Evolutionary conservation across 441 rosid species (phyloP).

Genomic region (Euphorbia schlechtendalii): DNA sequence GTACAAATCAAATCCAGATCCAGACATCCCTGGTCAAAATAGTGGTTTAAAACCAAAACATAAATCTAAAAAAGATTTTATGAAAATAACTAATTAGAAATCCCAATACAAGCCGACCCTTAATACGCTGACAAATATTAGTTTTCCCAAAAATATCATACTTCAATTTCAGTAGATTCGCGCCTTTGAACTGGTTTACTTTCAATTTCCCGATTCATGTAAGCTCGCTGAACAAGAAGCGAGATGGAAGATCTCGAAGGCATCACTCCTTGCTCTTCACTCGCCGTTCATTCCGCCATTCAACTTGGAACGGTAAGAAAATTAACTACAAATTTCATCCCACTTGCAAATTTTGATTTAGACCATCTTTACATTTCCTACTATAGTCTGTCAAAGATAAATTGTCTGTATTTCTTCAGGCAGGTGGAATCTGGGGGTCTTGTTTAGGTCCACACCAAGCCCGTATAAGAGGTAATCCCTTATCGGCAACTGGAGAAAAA

Average conservation of each 20-base stretch:
- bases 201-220: not conserved
- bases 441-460: constrained; percentile 62
- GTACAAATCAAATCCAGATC: too few relatives aligned
- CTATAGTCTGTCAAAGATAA: not conserved
- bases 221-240: not conserved
- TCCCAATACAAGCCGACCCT: too few relatives aligned
- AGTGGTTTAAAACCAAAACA: too few relatives aligned
- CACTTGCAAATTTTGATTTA: not conserved
- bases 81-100: too few relatives aligned
- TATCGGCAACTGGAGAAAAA: not conserved
- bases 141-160: too few relatives aligned
- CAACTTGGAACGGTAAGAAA: constrained; percentile 56
- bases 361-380: not conserved
- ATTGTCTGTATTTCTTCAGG: constrained; percentile 31
- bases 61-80: too few relatives aligned
- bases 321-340: not conserved
- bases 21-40: too few relatives aligned
- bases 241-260: constrained; percentile 44
- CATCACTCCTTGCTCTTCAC: constrained; percentile 72
- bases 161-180: too few relatives aligned
- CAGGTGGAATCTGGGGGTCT: constrained; percentile 67
- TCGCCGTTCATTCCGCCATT: constrained; percentile 52
- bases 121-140: too few relatives aligned
- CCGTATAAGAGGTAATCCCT: constrained; percentile 42
- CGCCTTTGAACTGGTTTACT: too few relatives aligned